phyloP scores from a whole-genome alignment of 495 filamentous ascomycete genomes.

The Chlorociboria aeruginascens region DNA sequence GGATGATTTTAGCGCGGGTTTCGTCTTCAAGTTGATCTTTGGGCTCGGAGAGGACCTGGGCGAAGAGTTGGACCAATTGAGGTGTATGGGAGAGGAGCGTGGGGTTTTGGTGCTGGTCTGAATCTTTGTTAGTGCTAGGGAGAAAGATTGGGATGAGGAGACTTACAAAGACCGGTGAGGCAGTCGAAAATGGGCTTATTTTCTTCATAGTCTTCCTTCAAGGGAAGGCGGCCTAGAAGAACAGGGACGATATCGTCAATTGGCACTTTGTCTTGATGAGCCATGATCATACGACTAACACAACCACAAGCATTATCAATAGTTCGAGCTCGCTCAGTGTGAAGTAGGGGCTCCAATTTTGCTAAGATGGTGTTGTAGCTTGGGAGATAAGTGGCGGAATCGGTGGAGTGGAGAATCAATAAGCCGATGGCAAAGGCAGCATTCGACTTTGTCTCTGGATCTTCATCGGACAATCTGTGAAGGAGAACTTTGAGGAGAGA shows the following conservation, averaged over 20 bases:
- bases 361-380: conserved; percentile 63
- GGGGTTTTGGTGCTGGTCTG: conserved; percentile 60
- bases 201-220: conserved; percentile 94
- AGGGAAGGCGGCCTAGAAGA: conserved; percentile 65
- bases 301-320: conserved; percentile 94
- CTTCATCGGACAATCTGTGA: conserved; percentile 80
- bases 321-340: conserved; percentile 59
- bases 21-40: conserved; percentile 76
- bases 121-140: conserved; percentile 7
- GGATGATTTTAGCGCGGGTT: conserved; percentile 54
- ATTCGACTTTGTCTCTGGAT: conserved; percentile 87
- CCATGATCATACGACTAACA: conserved; percentile 80
- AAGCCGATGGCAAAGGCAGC: conserved; percentile 84
- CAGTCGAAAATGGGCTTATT: conserved; percentile 85
- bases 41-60: conserved; percentile 64
- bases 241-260: conserved; percentile 69
- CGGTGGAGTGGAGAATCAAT: conserved; percentile 65
- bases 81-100: conserved; percentile 67
- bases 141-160: not conserved
- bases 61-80: conserved; percentile 66
- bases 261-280: conserved; percentile 67
- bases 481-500: conserved; percentile 68
- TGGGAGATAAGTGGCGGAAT: conserved; percentile 56
- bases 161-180: conserved; percentile 77
- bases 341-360: conserved; percentile 75